Conservation (phyloP, 2,329 filamentous ascomycete genomes). For the Cladosporium sp. region DNA sequence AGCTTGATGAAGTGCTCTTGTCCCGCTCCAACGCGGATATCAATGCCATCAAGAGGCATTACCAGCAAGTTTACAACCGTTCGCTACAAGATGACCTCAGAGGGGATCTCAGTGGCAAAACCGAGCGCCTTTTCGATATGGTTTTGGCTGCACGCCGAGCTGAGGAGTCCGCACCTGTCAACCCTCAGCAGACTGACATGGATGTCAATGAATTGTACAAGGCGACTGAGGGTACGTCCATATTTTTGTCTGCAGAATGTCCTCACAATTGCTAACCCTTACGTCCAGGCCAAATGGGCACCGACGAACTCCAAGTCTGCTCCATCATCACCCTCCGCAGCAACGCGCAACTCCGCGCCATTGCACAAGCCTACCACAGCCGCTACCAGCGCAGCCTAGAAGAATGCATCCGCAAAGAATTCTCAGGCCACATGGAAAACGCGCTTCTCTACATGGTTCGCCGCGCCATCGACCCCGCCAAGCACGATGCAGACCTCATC, state of each 20-base stretch:
- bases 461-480: constrained; percentile 71
- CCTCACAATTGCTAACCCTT: neutral
- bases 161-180: constrained; percentile 72
- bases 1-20: constrained; percentile 82
- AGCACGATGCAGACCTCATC: constrained; percentile 76
- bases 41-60: constrained; percentile 75
- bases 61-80: constrained; percentile 61
- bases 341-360: constrained; percentile 78
- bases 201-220: constrained; percentile 74
- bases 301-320: constrained; percentile 73
- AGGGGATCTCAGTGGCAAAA: constrained; percentile 79
- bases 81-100: constrained; percentile 68
- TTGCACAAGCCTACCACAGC: constrained; percentile 67
- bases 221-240: constrained; percentile 54
- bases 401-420: constrained; percentile 71
- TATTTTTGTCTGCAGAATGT: too few species aligned
- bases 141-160: constrained; percentile 68
- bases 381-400: constrained; percentile 68
- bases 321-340: constrained; percentile 70
- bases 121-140: constrained; percentile 77
- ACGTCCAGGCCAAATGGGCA: constrained; percentile 48
- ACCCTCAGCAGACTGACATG: constrained; percentile 66
- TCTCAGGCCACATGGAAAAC: constrained; percentile 87
- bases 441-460: constrained; percentile 76
- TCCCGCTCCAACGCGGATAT: constrained; percentile 82